Evolutionary conservation across 805 yeast genomes (phyloP).

Genomic region (Kazachstania martiniae): DNA sequence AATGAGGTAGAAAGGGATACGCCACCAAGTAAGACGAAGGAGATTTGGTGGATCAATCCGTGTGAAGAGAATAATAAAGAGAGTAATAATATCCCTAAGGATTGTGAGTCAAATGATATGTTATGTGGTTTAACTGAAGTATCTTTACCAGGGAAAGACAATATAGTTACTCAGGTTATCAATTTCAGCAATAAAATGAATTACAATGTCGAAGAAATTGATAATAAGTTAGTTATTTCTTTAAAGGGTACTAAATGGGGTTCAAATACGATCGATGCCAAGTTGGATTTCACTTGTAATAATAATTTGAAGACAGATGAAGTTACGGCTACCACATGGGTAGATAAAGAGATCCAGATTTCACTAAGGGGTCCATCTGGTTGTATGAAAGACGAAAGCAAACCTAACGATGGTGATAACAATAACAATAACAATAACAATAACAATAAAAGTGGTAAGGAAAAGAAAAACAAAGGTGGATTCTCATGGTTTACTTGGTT

Average conservation of each 20-base stretch:
- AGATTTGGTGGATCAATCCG: slow-evolving; percentile 61
- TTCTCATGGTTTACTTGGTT: slow-evolving; percentile 59
- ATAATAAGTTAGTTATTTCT: slow-evolving; percentile 26
- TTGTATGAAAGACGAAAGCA: slow-evolving; percentile 28
- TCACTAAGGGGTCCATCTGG: slow-evolving; percentile 34
- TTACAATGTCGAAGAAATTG: slow-evolving; percentile 20
- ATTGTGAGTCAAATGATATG: slow-evolving; percentile 63
- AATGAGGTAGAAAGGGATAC: slow-evolving; percentile 43
- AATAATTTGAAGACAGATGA: slow-evolving; percentile 27
- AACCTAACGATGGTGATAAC: slow-evolving; percentile 14
- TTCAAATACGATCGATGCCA: slow-evolving; percentile 36
- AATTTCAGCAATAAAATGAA: slow-evolving; percentile 34
- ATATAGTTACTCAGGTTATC: slow-evolving; percentile 49
- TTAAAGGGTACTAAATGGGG: slow-evolving; percentile 67
- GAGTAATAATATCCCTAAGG: slow-evolving; percentile 27
- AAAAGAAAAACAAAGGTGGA: slow-evolving; percentile 21
- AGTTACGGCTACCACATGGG: slow-evolving; percentile 16
- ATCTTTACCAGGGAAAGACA: slow-evolving; percentile 36
- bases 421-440: slow-evolving; percentile 18
- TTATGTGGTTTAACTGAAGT: slow-evolving; percentile 66
- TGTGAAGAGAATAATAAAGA: slow-evolving; percentile 41
- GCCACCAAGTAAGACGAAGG: slow-evolving; percentile 65
- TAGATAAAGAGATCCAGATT: slow-evolving; percentile 19
- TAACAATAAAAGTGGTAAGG: slow-evolving; percentile 16
- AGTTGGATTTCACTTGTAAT: slow-evolving; percentile 39